Conservation (phyloP, 2,329 filamentous ascomycete species). For the Metarhizium guizhouense region DNA sequence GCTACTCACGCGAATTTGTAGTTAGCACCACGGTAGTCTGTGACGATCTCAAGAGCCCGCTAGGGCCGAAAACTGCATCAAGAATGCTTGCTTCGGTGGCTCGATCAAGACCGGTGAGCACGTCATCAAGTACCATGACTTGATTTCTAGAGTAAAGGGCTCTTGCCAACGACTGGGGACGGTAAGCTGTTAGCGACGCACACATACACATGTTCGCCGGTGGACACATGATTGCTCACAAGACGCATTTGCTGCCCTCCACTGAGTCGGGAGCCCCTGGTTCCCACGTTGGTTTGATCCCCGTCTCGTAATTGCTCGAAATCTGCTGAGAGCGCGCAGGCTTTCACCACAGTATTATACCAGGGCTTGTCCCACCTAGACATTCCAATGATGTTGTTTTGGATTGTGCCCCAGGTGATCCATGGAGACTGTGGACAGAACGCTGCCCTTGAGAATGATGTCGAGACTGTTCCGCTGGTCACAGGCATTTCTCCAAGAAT, state of each 20-base stretch:
- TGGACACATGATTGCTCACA: slow-evolving; percentile 5
- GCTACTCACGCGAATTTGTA: slow-evolving; percentile 12
- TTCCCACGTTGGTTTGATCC: slow-evolving; percentile 13
- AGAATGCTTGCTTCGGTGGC: slow-evolving; percentile 29
- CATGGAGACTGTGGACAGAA: slow-evolving; percentile 16
- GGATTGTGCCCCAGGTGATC: slow-evolving; percentile 13
- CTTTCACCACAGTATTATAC: slow-evolving; percentile 12
- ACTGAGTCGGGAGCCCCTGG: slow-evolving; percentile 13
- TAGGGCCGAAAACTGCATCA: slow-evolving; percentile 21
- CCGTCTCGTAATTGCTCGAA: slow-evolving; percentile 12
- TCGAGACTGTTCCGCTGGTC: slow-evolving; percentile 1
- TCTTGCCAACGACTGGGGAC: slow-evolving; percentile 12
- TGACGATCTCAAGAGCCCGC: slow-evolving; percentile 18
- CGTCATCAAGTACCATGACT: slow-evolving; percentile 22
- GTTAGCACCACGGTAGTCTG: slow-evolving; percentile 16
- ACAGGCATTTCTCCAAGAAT: slow-evolving; percentile 12
- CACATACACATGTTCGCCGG: background rate
- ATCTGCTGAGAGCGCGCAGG: slow-evolving; percentile 11
- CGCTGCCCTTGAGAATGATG: slow-evolving; percentile 8
- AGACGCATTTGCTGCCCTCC: slow-evolving; percentile 18
- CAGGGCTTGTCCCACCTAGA: slow-evolving; percentile 10
- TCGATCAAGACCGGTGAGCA: slow-evolving; percentile 25
- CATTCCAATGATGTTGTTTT: slow-evolving; percentile 14
- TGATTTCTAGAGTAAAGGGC: slow-evolving; percentile 14
- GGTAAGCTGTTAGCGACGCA: background rate